Evolutionary conservation across 2,329 filamentous ascomycete genomes (phyloP).

Genomic region (Whalleya microplaca): DNA sequence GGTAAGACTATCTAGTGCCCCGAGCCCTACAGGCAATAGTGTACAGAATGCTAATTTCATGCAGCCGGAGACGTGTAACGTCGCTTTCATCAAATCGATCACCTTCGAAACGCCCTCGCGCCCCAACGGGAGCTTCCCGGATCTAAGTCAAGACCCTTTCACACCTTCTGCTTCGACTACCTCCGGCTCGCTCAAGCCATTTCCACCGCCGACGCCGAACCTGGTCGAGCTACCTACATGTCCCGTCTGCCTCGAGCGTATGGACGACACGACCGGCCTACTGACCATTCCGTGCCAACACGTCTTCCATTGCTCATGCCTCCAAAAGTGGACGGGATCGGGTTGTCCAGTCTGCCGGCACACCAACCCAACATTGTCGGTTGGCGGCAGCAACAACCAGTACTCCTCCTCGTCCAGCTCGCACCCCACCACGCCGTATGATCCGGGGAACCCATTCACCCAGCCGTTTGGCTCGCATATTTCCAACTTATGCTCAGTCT

Average conservation of each 20-base stretch:
- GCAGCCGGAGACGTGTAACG: conserved; percentile 89
- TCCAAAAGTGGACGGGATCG: conserved; percentile 93
- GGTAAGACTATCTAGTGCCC: conserved; percentile 56
- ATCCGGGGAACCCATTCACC: conserved; percentile 53
- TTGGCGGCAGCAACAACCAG: conserved; percentile 16
- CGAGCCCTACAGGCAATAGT: neutral
- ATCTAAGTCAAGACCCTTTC: conserved; percentile 66
- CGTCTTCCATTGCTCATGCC: conserved; percentile 94
- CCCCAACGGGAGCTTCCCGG: conserved; percentile 56
- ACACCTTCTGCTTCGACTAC: conserved; percentile 51
- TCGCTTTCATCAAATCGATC: conserved; percentile 92
- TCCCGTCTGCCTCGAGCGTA: conserved; percentile 93
- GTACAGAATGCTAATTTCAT: conserved; percentile 24
- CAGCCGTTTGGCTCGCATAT: conserved; percentile 61
- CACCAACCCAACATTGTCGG: conserved; percentile 56
- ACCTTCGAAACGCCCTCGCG: conserved; percentile 71
- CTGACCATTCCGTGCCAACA: conserved; percentile 97
- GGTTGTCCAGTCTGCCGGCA: conserved; percentile 96
- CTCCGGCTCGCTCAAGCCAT: conserved; percentile 55
- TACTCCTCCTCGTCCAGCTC: conserved; percentile 26
- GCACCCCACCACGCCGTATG: conserved; percentile 36
- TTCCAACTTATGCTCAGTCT: conserved; percentile 78
- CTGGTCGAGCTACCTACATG: conserved; percentile 93
- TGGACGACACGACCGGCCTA: conserved; percentile 95
- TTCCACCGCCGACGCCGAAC: conserved; percentile 73